Percentiles rank a stretch among this genome's conserved stretches.
phyloP scores from a whole-genome alignment of 2,329 filamentous ascomycete species.

The Monosporascus sp. region DNA sequence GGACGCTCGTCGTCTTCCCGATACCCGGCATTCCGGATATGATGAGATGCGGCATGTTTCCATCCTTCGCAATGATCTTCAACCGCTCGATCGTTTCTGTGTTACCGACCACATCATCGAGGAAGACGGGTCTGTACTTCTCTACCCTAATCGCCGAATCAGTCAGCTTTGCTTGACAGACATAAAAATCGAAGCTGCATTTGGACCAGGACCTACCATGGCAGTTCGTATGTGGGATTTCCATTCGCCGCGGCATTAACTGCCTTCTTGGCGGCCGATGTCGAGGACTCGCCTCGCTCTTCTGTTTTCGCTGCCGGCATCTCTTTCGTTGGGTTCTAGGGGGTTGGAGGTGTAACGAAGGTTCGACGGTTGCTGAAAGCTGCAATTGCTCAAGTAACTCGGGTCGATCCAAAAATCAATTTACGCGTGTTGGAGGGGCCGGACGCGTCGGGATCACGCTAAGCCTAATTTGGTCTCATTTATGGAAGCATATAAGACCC shows the following conservation, averaged over 20 bases:
- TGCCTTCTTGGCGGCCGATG: constrained; percentile 51
- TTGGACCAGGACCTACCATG: constrained; percentile 52
- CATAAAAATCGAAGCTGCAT: not conserved
- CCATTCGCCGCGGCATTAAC: constrained; percentile 45
- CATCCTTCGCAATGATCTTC: constrained; percentile 97
- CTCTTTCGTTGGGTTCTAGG: constrained; percentile 1
- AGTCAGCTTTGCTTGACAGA: not conserved
- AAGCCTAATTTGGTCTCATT: not conserved
- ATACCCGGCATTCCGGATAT: constrained; percentile 99
- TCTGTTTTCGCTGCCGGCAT: constrained; percentile 48
- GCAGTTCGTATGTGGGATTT: constrained; percentile 63
- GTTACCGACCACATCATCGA: constrained; percentile 96
- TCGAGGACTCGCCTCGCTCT: constrained; percentile 56
- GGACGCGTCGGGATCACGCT: constrained; percentile 16
- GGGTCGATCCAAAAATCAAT: constrained; percentile 15
- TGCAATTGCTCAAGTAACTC: not conserved
- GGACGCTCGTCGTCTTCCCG: constrained; percentile 92
- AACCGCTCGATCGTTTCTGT: constrained; percentile 95
- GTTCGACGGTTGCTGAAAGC: not conserved
- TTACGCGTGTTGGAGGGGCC: constrained; percentile 21
- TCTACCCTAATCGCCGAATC: constrained; percentile 66
- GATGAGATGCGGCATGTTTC: constrained; percentile 98
- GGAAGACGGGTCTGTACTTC: constrained; percentile 91
- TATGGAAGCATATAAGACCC: too few species aligned
- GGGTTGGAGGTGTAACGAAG: not conserved